Evolutionary conservation across 2,329 filamentous ascomycete genomes (phyloP).

Genomic region (Coleophoma cylindrospora): DNA sequence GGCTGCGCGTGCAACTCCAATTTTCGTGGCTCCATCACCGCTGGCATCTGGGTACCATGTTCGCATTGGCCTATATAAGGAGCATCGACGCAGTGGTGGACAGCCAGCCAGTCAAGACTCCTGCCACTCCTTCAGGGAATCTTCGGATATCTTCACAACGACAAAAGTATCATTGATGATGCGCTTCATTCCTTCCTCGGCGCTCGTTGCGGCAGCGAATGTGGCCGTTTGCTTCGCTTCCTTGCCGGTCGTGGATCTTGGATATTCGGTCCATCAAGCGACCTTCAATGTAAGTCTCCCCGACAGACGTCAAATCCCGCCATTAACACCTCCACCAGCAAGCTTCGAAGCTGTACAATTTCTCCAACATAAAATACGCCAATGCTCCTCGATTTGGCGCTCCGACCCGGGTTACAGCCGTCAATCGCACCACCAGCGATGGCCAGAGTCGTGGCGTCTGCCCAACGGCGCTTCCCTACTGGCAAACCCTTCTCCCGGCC

Average conservation of each 20-base stretch:
- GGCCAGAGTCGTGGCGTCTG: slow-evolving; percentile 26
- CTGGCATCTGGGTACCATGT: too few relatives aligned
- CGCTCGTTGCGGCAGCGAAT: too few relatives aligned
- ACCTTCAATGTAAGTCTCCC: background rate
- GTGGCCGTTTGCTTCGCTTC: too few relatives aligned
- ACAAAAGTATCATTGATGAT: too few relatives aligned
- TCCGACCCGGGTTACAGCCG: slow-evolving; percentile 17
- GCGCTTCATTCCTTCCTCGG: too few relatives aligned
- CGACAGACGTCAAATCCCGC: background rate
- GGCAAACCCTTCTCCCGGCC: slow-evolving; percentile 13
- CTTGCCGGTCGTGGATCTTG: slow-evolving; percentile 45
- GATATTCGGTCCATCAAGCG: slow-evolving; percentile 38
- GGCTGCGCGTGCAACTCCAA: too few relatives aligned
- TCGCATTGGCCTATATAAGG: too few relatives aligned
- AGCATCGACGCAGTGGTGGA: too few relatives aligned
- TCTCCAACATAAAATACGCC: slow-evolving; percentile 34
- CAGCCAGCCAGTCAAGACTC: too few relatives aligned
- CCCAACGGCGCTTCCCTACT: slow-evolving; percentile 28
- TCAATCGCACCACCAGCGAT: slow-evolving; percentile 18
- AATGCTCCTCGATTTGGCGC: slow-evolving; percentile 36
- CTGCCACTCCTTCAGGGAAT: too few relatives aligned
- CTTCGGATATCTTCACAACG: too few relatives aligned
- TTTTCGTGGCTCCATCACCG: too few relatives aligned
- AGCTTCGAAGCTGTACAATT: slow-evolving; percentile 27
- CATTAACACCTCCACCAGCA: slow-evolving; percentile 19